Conservation (phyloP, 2,329 filamentous ascomycete genomes). For the Bertia moriformis region DNA sequence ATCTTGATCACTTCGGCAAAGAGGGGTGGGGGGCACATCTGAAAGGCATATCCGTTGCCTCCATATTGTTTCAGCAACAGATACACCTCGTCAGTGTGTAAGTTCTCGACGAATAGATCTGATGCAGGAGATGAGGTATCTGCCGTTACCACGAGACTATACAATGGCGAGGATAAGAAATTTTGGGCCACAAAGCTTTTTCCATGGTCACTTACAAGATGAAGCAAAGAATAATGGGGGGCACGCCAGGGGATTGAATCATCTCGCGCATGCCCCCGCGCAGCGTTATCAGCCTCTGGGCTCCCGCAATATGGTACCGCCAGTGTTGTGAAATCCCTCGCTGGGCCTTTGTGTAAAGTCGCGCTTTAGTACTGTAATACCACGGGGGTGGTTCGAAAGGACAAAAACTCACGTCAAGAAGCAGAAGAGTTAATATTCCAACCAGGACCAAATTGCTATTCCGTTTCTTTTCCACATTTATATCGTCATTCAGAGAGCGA, state of each 20-base stretch:
- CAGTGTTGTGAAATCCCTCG: too few species aligned
- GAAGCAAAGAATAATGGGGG: conserved; percentile 11
- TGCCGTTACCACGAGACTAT: conserved; percentile 15
- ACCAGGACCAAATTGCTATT: conserved; percentile 13
- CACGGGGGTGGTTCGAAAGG: background rate
- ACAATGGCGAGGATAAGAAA: conserved; percentile 4
- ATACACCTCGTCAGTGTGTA: conserved; percentile 11
- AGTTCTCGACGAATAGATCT: conserved; percentile 10
- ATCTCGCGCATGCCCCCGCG: conserved; percentile 15
- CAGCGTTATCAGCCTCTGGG: conserved; percentile 13
- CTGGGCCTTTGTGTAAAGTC: conserved; percentile 8
- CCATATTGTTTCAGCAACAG: conserved; percentile 9
- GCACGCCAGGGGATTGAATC: conserved; percentile 6
- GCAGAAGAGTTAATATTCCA: conserved; percentile 14
- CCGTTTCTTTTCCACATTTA: conserved; percentile 7
- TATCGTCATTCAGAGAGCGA: conserved; percentile 13
- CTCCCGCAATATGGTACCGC: conserved; percentile 18
- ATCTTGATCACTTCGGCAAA: conserved; percentile 18
- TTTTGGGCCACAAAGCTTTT: background rate
- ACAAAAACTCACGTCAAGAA: conserved; percentile 14
- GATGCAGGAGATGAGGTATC: conserved; percentile 20
- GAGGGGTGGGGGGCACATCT: conserved; percentile 14
- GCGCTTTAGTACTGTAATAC: conserved; percentile 13
- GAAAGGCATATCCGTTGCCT: conserved; percentile 8
- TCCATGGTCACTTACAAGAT: conserved; percentile 12